These are phyloP conservation scores for Leccinum incarnatum DNA, from an alignment of 768 basidiomycete genomes.

Conservation along the genomic window DNA sequence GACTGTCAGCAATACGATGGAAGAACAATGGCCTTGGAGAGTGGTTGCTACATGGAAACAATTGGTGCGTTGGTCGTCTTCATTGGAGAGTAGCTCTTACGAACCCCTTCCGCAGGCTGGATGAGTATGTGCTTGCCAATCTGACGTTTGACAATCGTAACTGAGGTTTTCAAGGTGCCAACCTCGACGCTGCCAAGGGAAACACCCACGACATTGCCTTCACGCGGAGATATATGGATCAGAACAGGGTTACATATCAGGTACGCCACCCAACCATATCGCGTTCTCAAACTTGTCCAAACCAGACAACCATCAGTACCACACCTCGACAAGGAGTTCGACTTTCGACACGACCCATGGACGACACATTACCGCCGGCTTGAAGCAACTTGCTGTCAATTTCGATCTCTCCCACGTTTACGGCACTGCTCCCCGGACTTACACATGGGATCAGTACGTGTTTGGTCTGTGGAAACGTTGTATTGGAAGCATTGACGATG, in stretches of 20 bases:
- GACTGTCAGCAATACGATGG: constrained; percentile 27
- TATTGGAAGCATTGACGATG: background rate
- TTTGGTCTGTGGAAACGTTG: background rate
- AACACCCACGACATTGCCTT: constrained; percentile 54
- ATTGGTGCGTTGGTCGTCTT: constrained; percentile 48
- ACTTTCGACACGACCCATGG: constrained; percentile 65
- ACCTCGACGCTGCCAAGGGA: constrained; percentile 40
- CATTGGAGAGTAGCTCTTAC: too few species aligned
- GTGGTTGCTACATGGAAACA: constrained; percentile 92
- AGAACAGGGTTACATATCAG: constrained; percentile 75
- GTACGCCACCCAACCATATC: constrained; percentile 31
- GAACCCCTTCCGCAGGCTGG: constrained; percentile 40
- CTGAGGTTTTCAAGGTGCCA: constrained; percentile 37
- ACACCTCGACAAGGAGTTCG: constrained; percentile 43
- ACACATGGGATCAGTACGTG: constrained; percentile 58
- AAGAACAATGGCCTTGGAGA: constrained; percentile 51
- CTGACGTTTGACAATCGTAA: background rate
- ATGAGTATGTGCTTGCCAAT: constrained; percentile 46
- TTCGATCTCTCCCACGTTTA: constrained; percentile 65
- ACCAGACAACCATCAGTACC: constrained; percentile 47
- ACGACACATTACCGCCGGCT: constrained; percentile 48
- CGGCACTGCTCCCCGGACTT: constrained; percentile 76
- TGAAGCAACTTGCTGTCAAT: constrained; percentile 48
- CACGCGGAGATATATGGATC: constrained; percentile 72
- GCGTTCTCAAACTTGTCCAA: background rate